Conservation (phyloP, 257 asterid species). For the Solanum tacnaense region DNA sequence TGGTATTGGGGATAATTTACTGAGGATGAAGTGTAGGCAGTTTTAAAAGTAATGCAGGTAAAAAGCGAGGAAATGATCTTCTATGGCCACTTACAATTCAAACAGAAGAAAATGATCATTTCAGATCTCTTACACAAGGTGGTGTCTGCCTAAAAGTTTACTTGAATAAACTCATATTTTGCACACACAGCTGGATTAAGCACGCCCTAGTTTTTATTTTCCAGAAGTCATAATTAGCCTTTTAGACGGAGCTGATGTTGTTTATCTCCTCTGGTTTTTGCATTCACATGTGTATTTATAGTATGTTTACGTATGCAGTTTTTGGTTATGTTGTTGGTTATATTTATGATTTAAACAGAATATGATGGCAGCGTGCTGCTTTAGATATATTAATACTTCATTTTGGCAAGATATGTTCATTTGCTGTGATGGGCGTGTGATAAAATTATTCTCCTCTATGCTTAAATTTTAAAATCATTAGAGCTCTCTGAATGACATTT, state of each 20-base stretch:
- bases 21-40: neutral
- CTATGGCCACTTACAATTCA: neutral
- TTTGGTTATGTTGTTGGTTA: neutral
- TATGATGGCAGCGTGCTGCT: neutral
- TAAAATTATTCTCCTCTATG: neutral
- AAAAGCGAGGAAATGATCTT: neutral
- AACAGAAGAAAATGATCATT: neutral
- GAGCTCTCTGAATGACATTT: neutral
- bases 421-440: neutral
- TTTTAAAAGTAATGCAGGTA: neutral
- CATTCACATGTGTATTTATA: neutral
- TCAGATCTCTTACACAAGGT: neutral
- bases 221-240: neutral
- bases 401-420: neutral
- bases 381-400: neutral
- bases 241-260: neutral
- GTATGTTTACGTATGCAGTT: neutral
- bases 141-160: neutral
- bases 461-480: neutral
- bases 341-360: neutral
- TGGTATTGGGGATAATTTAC: neutral
- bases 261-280: neutral
- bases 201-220: neutral
- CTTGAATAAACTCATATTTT: neutral
- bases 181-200: neutral